Percentiles rank a stretch among this genome's conserved stretches.
phyloP scores from a whole-genome alignment of 176 grass and related monocot species.

The Oryza officinalis region DNA sequence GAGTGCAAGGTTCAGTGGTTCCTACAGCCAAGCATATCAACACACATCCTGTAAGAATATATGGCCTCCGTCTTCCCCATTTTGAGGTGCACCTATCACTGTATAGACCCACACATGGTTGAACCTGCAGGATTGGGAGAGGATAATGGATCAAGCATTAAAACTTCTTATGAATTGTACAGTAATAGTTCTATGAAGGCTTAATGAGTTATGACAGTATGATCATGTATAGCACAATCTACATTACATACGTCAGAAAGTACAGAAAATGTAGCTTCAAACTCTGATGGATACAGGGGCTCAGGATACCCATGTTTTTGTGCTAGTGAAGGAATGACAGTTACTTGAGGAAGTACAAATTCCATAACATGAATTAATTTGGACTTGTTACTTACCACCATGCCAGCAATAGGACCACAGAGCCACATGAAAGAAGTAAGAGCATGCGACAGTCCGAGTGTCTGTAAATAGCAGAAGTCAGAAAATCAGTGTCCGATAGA shows the following conservation, averaged over 20 bases:
- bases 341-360: background rate
- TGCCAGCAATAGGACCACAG: constrained; percentile 84
- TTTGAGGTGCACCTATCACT: constrained; percentile 64
- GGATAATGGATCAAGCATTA: constrained; percentile 2
- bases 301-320: background rate
- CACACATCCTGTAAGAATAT: constrained; percentile 68
- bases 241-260: background rate
- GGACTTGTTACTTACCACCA: constrained; percentile 60
- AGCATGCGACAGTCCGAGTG: constrained; percentile 79
- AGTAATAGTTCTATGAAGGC: background rate
- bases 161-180: background rate
- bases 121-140: constrained; percentile 51
- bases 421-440: constrained; percentile 96
- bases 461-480: constrained; percentile 51
- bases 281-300: background rate
- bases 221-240: background rate
- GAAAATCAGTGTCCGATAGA: background rate
- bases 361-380: background rate
- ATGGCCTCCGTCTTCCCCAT: constrained; percentile 77
- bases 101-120: constrained; percentile 77
- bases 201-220: background rate
- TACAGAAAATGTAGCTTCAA: background rate
- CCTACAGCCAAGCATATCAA: constrained; percentile 70
- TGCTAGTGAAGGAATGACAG: background rate
- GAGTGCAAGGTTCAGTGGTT: constrained; percentile 9